Percentiles rank a stretch among this genome's conserved stretches.
phyloP scores from a whole-genome alignment of 306 rosid species.

The Glycine soja region DNA sequence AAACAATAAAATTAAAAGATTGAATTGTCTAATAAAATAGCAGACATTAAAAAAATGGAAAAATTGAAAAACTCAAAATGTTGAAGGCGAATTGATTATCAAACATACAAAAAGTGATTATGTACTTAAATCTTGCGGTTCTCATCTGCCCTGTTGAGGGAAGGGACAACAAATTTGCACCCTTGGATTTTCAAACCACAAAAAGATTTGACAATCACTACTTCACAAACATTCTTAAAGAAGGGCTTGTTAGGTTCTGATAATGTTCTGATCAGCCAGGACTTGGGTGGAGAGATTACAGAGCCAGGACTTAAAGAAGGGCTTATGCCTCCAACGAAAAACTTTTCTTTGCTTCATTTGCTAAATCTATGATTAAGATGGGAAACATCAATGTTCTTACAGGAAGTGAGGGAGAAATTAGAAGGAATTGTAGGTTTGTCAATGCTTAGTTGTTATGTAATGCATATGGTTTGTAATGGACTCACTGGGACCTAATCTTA shows the following conservation, averaged over 20 bases:
- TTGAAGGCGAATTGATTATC: too few relatives aligned
- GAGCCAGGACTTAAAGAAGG: too few relatives aligned
- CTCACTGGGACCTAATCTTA: not conserved
- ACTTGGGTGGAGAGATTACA: conserved; percentile 59
- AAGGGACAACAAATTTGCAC: conserved; percentile 63
- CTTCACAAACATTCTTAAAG: conserved; percentile 74
- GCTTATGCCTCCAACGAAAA: conserved; percentile 71
- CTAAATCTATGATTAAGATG: conserved; percentile 80
- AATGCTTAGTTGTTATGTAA: conserved; percentile 41
- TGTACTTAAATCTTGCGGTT: conserved; percentile 64
- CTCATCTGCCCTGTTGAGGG: conserved; percentile 78
- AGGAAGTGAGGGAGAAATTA: conserved; percentile 68
- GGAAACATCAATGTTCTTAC: conserved; percentile 81
- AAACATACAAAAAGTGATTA: too few relatives aligned
- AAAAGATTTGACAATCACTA: conserved; percentile 80
- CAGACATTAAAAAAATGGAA: too few relatives aligned
- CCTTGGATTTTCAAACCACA: conserved; percentile 76
- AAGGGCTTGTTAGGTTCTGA: conserved; percentile 80
- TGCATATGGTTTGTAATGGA: not conserved
- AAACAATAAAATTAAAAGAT: too few relatives aligned
- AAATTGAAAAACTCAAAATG: too few relatives aligned
- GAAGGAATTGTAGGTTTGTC: conserved; percentile 77
- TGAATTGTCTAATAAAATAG: too few relatives aligned
- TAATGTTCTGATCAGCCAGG: conserved; percentile 69
- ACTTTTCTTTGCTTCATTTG: conserved; percentile 73